Conservation (phyloP, 2,329 filamentous ascomycete genomes). For the Phialemoniopsis sp. region DNA sequence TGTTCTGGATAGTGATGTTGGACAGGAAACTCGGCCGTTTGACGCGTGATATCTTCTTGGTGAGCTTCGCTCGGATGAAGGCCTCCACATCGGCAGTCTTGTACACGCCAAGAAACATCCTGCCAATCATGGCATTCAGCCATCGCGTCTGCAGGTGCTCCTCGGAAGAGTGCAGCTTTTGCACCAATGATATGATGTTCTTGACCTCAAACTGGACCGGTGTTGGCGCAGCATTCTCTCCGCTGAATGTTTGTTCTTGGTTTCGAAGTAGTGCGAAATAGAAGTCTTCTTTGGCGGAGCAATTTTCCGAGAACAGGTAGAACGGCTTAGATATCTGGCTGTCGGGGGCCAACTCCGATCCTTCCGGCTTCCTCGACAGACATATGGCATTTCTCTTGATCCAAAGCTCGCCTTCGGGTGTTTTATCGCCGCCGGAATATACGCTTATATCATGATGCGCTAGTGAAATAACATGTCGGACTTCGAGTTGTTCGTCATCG, state of each 20-base stretch:
- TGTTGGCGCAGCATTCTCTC: conserved; percentile 50
- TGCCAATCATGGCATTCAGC: conserved; percentile 87
- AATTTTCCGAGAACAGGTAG: conserved; percentile 91
- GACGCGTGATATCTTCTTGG: conserved; percentile 92
- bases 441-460: conserved; percentile 83
- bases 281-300: conserved; percentile 96
- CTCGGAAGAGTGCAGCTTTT: conserved; percentile 85
- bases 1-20: conserved; percentile 74
- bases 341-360: conserved; percentile 51
- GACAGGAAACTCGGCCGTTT: conserved; percentile 90
- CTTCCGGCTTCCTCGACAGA: conserved; percentile 61
- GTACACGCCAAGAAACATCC: conserved; percentile 84
- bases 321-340: conserved; percentile 71
- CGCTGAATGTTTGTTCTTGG: conserved; percentile 64
- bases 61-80: conserved; percentile 78
- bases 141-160: conserved; percentile 88
- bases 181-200: conserved; percentile 85
- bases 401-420: conserved; percentile 89
- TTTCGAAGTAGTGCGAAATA: conserved; percentile 89
- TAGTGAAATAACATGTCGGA: conserved; percentile 91
- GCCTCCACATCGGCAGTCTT: conserved; percentile 78
- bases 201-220: conserved; percentile 77
- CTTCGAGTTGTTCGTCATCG: conserved; percentile 90
- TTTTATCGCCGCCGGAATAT: conserved; percentile 72
- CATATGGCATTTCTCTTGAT: conserved; percentile 92